A percentile compares a stretch with the other conserved stretches of the same genome.
Conservation (phyloP, 768 basidiomycete species). For the Boletus subcaerulescens region DNA sequence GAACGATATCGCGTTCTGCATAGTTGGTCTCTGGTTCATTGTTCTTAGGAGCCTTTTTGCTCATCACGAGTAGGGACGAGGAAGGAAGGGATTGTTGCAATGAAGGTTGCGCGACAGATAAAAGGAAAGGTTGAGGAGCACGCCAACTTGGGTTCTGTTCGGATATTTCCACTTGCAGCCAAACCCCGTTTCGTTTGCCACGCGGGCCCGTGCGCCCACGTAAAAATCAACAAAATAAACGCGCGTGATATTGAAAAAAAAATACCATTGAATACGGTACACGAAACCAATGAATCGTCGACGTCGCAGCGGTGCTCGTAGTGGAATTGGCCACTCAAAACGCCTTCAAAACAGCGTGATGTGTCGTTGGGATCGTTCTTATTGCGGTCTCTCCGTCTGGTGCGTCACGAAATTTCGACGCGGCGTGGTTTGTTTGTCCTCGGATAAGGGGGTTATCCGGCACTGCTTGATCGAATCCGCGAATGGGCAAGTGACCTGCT, state of each 20-base stretch:
- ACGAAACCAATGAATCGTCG: constrained; percentile 24
- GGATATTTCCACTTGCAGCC: constrained; percentile 39
- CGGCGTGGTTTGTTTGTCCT: constrained; percentile 31
- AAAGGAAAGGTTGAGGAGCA: constrained; percentile 40
- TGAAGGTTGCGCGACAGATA: constrained; percentile 34
- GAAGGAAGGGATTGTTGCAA: constrained; percentile 15
- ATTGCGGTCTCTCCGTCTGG: not conserved
- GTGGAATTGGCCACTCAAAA: constrained; percentile 10
- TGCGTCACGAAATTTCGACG: constrained; percentile 1
- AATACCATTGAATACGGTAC: constrained; percentile 31
- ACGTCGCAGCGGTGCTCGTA: constrained; percentile 19
- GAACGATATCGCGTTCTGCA: constrained; percentile 76
- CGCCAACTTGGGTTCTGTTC: constrained; percentile 39
- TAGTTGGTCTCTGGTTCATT: constrained; percentile 48
- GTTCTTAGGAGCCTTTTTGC: constrained; percentile 51
- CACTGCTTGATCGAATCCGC: constrained; percentile 22
- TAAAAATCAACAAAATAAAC: constrained; percentile 37
- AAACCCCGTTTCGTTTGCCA: constrained; percentile 38
- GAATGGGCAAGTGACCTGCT: constrained; percentile 6
- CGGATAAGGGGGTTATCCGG: constrained; percentile 28
- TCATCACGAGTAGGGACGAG: constrained; percentile 32
- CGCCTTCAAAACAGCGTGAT: constrained; percentile 10
- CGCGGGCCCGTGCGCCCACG: constrained; percentile 39
- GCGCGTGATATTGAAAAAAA: constrained; percentile 28
- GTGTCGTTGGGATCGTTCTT: not conserved